Evolutionary conservation across 2,329 filamentous ascomycete genomes (phyloP).

Genomic region (Penicillium capsulatum): DNA sequence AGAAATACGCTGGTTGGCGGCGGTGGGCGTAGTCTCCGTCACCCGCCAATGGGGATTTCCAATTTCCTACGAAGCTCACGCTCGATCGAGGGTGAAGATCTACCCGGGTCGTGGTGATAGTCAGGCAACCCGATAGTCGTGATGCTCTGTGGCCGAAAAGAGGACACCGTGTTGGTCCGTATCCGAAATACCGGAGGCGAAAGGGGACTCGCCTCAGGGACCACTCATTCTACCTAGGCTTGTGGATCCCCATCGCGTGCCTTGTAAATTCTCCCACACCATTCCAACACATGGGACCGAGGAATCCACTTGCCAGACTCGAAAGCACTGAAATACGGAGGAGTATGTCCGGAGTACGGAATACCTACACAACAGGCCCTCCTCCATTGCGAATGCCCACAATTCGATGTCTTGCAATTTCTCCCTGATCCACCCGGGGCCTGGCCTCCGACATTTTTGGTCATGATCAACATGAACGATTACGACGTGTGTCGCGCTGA

Average conservation of each 20-base stretch:
- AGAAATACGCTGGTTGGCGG: constrained; percentile 33
- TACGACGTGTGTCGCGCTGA: too few species aligned
- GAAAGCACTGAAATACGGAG: not conserved
- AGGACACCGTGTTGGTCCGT: constrained; percentile 21
- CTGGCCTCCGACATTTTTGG: too few species aligned
- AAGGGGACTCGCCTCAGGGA: constrained; percentile 7
- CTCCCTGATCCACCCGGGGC: not conserved
- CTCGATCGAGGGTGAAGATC: not conserved
- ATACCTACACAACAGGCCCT: too few species aligned
- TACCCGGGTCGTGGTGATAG: not conserved
- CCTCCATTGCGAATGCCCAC: too few species aligned
- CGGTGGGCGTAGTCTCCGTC: constrained; percentile 35
- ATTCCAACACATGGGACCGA: constrained; percentile 8
- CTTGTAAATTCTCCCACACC: constrained; percentile 1
- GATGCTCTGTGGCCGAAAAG: constrained; percentile 1
- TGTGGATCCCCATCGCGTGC: constrained; percentile 9
- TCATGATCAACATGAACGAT: too few species aligned
- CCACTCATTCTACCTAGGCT: constrained; percentile 7
- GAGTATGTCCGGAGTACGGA: too few species aligned
- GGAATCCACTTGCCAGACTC: not conserved
- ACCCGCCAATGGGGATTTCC: not conserved
- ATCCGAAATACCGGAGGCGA: constrained; percentile 18
- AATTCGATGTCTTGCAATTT: too few species aligned
- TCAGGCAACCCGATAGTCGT: not conserved
- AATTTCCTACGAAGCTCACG: not conserved